These are phyloP conservation scores for Podospora appendiculata DNA, from an alignment of 495 filamentous ascomycete genomes.

Conservation along the genomic window DNA sequence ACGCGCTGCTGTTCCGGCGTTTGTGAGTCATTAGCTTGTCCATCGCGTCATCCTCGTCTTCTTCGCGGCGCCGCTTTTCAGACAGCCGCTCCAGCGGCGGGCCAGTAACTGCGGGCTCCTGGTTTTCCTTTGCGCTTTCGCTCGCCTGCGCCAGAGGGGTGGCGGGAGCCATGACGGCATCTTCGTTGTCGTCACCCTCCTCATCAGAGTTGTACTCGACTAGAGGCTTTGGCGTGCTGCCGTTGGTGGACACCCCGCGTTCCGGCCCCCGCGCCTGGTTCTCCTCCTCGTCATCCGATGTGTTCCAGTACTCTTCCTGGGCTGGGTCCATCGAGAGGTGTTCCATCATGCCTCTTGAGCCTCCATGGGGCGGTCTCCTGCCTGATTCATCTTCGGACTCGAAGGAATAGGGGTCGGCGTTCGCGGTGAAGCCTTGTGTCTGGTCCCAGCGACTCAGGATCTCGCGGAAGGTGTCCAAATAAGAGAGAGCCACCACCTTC, in stretches of 20 bases:
- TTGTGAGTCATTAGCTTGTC: constrained; percentile 65
- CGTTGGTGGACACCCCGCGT: constrained; percentile 25
- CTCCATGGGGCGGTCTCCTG: constrained; percentile 46
- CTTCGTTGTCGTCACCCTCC: constrained; percentile 49
- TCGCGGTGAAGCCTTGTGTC: constrained; percentile 56
- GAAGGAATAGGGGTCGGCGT: constrained; percentile 44
- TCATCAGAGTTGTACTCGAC: constrained; percentile 92
- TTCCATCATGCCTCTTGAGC: constrained; percentile 65
- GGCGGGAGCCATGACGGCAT: constrained; percentile 33
- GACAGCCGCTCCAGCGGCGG: constrained; percentile 70
- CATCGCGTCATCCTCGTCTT: constrained; percentile 78
- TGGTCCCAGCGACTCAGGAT: constrained; percentile 77
- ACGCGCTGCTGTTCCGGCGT: constrained; percentile 41
- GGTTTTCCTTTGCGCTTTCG: constrained; percentile 48
- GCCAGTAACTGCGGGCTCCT: constrained; percentile 7
- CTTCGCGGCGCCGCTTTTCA: constrained; percentile 85
- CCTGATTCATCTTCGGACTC: constrained; percentile 42
- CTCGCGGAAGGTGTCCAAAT: constrained; percentile 78
- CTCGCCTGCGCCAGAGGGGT: constrained; percentile 25
- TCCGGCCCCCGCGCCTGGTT: constrained; percentile 23
- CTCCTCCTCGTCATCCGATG: constrained; percentile 81
- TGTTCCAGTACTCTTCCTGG: constrained; percentile 94
- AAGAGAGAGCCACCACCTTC: constrained; percentile 67
- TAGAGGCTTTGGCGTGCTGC: constrained; percentile 57
- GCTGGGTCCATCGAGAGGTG: constrained; percentile 59